Percentiles rank a stretch among this genome's conserved stretches.
phyloP scores from a whole-genome alignment of 2,329 filamentous ascomycete genomes.

The Cladosporium sp. region DNA sequence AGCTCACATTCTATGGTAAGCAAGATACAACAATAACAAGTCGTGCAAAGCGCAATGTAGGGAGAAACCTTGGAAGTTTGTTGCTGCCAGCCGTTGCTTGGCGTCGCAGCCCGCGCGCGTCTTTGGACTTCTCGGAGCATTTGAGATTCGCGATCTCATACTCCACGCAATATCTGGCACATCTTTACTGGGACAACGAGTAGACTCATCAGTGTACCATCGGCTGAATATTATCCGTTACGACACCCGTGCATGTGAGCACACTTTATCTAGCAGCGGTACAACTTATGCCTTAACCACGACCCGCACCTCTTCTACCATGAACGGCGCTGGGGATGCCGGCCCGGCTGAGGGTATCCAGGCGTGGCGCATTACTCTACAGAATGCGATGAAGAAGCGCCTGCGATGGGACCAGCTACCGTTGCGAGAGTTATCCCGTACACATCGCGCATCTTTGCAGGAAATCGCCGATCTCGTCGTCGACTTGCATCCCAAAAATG shows the following conservation, averaged over 20 bases:
- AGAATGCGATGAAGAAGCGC: not conserved
- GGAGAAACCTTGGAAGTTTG: not conserved
- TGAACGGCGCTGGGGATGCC: constrained; percentile 3
- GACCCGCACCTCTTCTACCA: not conserved
- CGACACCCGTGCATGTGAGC: not conserved
- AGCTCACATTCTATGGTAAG: not conserved
- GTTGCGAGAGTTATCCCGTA: constrained; percentile 24
- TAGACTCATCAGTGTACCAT: not conserved
- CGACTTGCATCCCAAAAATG: constrained; percentile 22
- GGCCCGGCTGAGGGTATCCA: not conserved
- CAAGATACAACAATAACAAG: not conserved
- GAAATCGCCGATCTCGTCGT: constrained; percentile 30
- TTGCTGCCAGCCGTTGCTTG: not conserved
- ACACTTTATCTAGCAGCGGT: not conserved
- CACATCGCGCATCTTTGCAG: constrained; percentile 20
- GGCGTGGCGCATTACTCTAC: constrained; percentile 9
- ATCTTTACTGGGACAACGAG: not conserved
- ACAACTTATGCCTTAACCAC: not conserved
- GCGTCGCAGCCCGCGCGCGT: not conserved
- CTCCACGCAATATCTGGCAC: not conserved
- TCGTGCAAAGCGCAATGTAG: not conserved
- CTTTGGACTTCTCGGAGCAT: not conserved
- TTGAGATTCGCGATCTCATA: not conserved
- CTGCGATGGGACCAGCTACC: constrained; percentile 15
- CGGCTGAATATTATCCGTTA: not conserved